Evolutionary conservation across 1,139 yeast species (phyloP).

Genomic region (Pneumocystis carinii): DNA sequence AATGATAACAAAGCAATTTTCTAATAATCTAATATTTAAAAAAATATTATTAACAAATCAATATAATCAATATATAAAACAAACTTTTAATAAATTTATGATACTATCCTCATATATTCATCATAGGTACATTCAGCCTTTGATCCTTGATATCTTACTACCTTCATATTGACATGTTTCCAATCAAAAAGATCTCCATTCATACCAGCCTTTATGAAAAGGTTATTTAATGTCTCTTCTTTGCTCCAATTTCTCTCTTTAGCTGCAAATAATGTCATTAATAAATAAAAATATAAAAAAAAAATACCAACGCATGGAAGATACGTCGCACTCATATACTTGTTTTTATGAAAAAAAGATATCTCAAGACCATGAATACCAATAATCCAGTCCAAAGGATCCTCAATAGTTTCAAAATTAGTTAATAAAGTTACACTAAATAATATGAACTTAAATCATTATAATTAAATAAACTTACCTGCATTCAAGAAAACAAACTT

Average conservation of each 20-base stretch:
- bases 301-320: conserved; percentile 4
- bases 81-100: background rate
- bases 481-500: conserved; percentile 39
- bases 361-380: conserved; percentile 74
- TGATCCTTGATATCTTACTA: conserved; percentile 26
- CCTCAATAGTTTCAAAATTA: conserved; percentile 38
- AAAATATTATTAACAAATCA: background rate
- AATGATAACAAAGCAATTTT: background rate
- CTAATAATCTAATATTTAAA: background rate
- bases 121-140: conserved; percentile 15
- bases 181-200: conserved; percentile 15
- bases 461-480: conserved; percentile 14
- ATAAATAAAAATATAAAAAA: conserved; percentile 41
- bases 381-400: conserved; percentile 57
- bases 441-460: conserved; percentile 16
- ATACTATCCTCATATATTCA: background rate
- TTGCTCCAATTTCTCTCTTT: conserved; percentile 78
- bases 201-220: conserved; percentile 59
- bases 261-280: conserved; percentile 76
- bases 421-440: conserved; percentile 50
- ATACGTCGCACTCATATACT: conserved; percentile 22
- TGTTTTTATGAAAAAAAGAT: conserved; percentile 25
- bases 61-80: background rate
- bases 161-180: conserved; percentile 13
- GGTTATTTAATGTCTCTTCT: conserved; percentile 49